Base-by-base conservation (phyloP, 1,139 yeast genomes). In the Candida tunisiensis region DNA sequence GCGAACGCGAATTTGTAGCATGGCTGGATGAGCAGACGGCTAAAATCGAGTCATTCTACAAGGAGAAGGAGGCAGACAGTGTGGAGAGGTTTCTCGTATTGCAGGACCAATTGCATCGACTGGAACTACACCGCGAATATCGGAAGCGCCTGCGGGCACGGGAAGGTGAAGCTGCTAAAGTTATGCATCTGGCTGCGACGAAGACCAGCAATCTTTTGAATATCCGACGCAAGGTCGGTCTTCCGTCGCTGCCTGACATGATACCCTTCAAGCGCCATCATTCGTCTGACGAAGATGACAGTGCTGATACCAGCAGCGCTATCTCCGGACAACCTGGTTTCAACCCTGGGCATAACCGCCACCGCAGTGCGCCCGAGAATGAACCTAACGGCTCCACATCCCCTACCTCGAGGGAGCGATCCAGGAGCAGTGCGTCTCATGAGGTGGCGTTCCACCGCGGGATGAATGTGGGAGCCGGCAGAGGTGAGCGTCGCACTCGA, bases 101-200 rank as follows among this genome's bases (percentile, higher is more conserved):
- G 14, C 78, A 75, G 39, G 78, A 69, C 37, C 93, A 79, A 45
- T 46, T 80, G 25, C 63, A 63, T 34, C 74, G 69, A 34, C 45
- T 79, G 33, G 57, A 69, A 29, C 71, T 69, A 25, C 85, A 75
- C 38, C 60, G 59, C 8, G 24, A 15, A 13, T 16, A 25, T 26
- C 36, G 34, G 25, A 29, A 28, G 28, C 21, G 12, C n/a, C 22
- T 20, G 18, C 32, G 20, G 12, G 25, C 27, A 24, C 30, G 20
- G 16, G 15, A 16, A 15, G n/a, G 10, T 16, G 19, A 8, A 5
- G 13, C 20, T 3, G n/a, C n/a, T n/a, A n/a, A n/a, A n/a, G 24
- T 9, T 21, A 21, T n/a, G 16, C 20, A 12, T 8, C 11, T 9
- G 15, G n/a, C 21, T 12, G 10, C 16, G 16, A 9, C 21, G n/a